These are phyloP conservation scores for Fraxinus baroniana DNA, from an alignment of 305 asterid genomes.

Conservation along the genomic window DNA sequence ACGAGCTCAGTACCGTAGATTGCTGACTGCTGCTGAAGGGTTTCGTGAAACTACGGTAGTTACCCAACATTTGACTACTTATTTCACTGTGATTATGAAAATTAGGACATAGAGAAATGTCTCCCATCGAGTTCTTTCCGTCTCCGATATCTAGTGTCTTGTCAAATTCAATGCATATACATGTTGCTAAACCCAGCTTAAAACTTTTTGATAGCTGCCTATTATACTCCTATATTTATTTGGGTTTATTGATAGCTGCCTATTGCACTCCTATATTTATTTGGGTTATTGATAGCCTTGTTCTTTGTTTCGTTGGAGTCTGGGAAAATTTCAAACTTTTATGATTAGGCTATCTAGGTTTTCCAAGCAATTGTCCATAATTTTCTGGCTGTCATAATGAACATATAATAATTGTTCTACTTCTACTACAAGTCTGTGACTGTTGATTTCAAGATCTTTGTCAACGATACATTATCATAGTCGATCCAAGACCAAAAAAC, in stretches of 20 bases:
- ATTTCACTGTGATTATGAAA: background rate
- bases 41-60: conserved; percentile 72
- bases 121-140: background rate
- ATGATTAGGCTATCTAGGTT: background rate
- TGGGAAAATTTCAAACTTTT: background rate
- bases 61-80: background rate
- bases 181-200: background rate
- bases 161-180: background rate
- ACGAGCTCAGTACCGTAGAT: conserved; percentile 88
- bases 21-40: conserved; percentile 76
- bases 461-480: background rate
- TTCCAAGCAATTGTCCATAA: background rate
- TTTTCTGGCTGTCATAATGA: background rate
- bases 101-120: background rate
- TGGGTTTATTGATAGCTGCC: background rate
- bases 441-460: background rate
- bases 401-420: background rate
- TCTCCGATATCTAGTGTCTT: background rate
- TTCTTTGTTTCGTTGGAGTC: background rate
- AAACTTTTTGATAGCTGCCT: background rate
- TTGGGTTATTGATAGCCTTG: background rate
- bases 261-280: background rate
- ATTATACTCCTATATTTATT: background rate
- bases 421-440: background rate
- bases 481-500: background rate